phyloP scores from a whole-genome alignment of 768 basidiomycete genomes.

The Pleurotus tuoliensis region DNA sequence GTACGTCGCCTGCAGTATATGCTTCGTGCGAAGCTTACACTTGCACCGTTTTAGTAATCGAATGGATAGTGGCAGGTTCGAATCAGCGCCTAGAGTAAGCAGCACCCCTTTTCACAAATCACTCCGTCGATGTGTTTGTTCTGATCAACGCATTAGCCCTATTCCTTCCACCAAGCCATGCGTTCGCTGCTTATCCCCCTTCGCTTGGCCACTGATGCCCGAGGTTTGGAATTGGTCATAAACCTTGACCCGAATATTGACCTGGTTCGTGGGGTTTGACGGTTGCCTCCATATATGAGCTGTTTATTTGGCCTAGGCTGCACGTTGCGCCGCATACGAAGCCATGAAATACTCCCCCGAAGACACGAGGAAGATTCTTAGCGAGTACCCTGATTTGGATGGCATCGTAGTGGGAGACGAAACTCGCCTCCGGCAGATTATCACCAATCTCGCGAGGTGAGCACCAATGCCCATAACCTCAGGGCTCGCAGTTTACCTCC shows the following conservation, averaged over 20 bases:
- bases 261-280: slow-evolving; percentile 32
- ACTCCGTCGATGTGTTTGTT: slow-evolving; percentile 5
- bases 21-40: not conserved
- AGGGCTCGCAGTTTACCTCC: not conserved
- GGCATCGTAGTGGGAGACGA: slow-evolving; percentile 84
- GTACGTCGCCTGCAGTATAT: slow-evolving; percentile 32
- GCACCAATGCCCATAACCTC: not conserved
- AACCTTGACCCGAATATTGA: slow-evolving; percentile 69
- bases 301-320: slow-evolving; percentile 35
- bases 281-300: not conserved
- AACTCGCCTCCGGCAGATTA: slow-evolving; percentile 73
- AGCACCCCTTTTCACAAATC: slow-evolving; percentile 2
- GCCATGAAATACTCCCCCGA: slow-evolving; percentile 50
- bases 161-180: slow-evolving; percentile 75
- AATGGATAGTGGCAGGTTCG: slow-evolving; percentile 85
- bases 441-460: slow-evolving; percentile 80
- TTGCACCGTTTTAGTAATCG: slow-evolving; percentile 50
- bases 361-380: slow-evolving; percentile 35
- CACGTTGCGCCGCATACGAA: slow-evolving; percentile 54
- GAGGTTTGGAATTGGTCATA: slow-evolving; percentile 61
- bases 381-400: slow-evolving; percentile 42
- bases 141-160: slow-evolving; percentile 39
- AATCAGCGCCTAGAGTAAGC: slow-evolving; percentile 52
- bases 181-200: slow-evolving; percentile 69
- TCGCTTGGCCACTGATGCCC: slow-evolving; percentile 62